Evolutionary conservation across 2,329 filamentous ascomycete genomes (phyloP), one percentile per base, ranked within the genome.

Genomic region (Hysterium pulicare): DNA sequence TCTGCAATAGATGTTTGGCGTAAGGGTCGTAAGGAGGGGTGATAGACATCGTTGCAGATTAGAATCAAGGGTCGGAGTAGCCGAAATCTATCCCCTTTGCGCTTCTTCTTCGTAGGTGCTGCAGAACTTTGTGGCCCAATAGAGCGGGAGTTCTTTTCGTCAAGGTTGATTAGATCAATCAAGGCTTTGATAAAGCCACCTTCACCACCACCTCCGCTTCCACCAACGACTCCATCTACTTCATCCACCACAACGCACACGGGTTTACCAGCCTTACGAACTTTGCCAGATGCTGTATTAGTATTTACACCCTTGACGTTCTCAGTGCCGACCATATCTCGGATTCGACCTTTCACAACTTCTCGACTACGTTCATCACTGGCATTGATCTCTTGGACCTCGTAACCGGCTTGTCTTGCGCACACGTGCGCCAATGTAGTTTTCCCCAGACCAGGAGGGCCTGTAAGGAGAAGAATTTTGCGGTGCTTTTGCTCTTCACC

Each of bases 31-130:
- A 98, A 76, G 16, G 90, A 87, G 3, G 91, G 84, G 54, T 95
- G 90, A 59, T 98, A 98, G 1, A 97, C 82, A 64, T 98, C 94
- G 57, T 98, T 98, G 72, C 93, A 98, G 54, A 98, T 93, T 36
- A 98, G 75, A 38, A 98, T 89, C 22, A 98, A 74, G 0, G 93
- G 93, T 34, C 93, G 79, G 69, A 95, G 79, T 48, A 96, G 78
- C 32, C 86, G 81, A 61, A 98, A 98, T 45, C 84, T 85, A 57
- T 97, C 91, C 0, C 84, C 84, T 62, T 89, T 91, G 66, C 80
- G 88, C 67, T 82, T 87, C 52, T 74, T 79, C 36, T 46, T 75
- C 1, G 54, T 42, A 68, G 32, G 55, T 7, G 55, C 53, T 2
- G 60, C 54, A 13, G 59, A 53, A 19, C 47, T 46, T 46, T 71